Base-by-base conservation (phyloP, 176 grass and related monocot genomes). In the Oryza meyeriana region DNA sequence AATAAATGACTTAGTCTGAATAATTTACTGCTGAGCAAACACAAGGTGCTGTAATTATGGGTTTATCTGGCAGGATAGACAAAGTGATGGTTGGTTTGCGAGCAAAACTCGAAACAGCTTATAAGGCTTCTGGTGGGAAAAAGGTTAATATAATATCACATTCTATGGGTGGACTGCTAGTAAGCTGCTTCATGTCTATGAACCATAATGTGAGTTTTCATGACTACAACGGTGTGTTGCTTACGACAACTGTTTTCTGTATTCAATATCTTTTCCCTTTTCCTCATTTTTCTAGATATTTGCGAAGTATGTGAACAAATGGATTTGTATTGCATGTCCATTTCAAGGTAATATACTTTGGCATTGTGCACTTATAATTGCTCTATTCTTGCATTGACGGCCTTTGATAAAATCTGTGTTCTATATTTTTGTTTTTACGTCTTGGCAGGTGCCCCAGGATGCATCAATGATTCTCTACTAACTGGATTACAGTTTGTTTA, bases 311-410 rank as follows among this genome's bases (percentile, higher is more conserved):
- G 92, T 98, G 27, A 93, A 88, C 57, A 98, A 89, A 79, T 98
- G 95, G 95, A 98, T 98, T 79, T 98, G 90, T 84, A 94, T 98
- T 79, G 95, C 92, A 35, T 94, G 92, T 81, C 95, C 95, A 79
- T 98, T 98, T 80, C 92, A 98, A 94, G 95, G 95, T 98, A 85
- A 81, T 80, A 28, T 79, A 31, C 66, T 89, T 38, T 27, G 58
- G 35, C 52, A 24, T 57, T 59, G 3, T 59, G 61, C 18, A 24
- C 28, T 24, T 47, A 61, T 29, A 73, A 66, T 38, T 65, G 28
- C 24, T 80, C 28, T 64, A 20, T 27, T 55, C 8, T 64, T 11
- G 30, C 42, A 38, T 33, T 75, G 25, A 2, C 64, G 25, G 25
- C 40, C 25, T 70, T 55, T 66, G 28, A 58, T 69, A 71, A n/a